phyloP scores from a whole-genome alignment of 2,329 filamentous ascomycete species.

The Sordariomycetes sp. region DNA sequence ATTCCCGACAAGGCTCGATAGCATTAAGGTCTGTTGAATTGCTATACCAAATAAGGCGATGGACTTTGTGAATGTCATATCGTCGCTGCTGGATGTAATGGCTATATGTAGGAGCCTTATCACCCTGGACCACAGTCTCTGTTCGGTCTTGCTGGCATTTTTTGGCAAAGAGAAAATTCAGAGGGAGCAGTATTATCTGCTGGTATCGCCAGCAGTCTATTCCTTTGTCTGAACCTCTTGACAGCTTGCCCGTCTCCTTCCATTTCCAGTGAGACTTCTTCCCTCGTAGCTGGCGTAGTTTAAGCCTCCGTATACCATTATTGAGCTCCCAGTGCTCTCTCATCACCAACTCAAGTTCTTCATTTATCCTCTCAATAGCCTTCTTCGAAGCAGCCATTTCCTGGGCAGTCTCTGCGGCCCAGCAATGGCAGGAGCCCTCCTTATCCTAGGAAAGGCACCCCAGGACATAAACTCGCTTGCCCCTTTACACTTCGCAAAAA shows the following conservation, averaged over 20 bases:
- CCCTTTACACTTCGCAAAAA: no score
- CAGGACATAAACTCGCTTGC: conserved; percentile 8
- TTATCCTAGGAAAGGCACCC: conserved; percentile 3
- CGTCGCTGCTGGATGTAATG: conserved; percentile 5
- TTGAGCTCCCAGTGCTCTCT: neutral
- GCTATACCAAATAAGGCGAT: conserved; percentile 4
- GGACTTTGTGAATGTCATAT: conserved; percentile 7
- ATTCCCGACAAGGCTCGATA: conserved; percentile 9
- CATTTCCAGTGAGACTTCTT: conserved; percentile 7
- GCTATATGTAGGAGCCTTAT: conserved; percentile 8
- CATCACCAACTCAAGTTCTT: neutral
- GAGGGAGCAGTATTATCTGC: conserved; percentile 7
- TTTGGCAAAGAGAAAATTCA: conserved; percentile 10
- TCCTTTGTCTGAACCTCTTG: neutral
- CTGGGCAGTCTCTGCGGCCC: neutral
- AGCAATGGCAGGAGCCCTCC: conserved; percentile 4
- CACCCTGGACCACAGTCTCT: conserved; percentile 9
- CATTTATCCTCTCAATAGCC: conserved; percentile 3
- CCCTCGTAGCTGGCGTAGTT: neutral
- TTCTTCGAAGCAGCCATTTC: neutral
- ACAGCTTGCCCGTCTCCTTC: conserved; percentile 7
- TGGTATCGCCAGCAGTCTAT: conserved; percentile 11
- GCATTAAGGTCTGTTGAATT: conserved; percentile 10
- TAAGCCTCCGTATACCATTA: conserved; percentile 3
- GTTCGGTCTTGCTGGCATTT: conserved; percentile 1